Percentiles rank a stretch among this genome's conserved stretches.
phyloP scores from a whole-genome alignment of 2,329 filamentous ascomycete species.

The Cladorrhinum sp. region DNA sequence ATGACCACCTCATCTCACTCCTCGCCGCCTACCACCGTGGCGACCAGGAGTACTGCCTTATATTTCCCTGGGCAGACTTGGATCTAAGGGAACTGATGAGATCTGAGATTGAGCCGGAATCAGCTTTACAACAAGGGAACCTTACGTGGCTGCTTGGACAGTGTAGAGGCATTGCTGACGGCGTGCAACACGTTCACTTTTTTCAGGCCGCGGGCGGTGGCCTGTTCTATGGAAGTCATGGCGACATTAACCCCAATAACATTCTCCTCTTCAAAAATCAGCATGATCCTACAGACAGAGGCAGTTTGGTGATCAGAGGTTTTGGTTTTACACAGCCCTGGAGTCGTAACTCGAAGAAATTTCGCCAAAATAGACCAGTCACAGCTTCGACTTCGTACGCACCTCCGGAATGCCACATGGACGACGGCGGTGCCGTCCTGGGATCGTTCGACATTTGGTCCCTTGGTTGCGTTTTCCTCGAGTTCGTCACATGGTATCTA shows the following conservation, averaged over 20 bases:
- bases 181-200: constrained; percentile 6
- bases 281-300: neutral
- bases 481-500: constrained; percentile 14
- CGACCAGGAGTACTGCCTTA: constrained; percentile 11
- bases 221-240: constrained; percentile 12
- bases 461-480: constrained; percentile 17
- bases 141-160: constrained; percentile 5
- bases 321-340: constrained; percentile 19
- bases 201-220: neutral
- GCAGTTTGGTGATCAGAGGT: constrained; percentile 12
- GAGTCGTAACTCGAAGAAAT: too few species aligned
- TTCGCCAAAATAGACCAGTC: too few species aligned
- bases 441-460: constrained; percentile 17
- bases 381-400: too few species aligned
- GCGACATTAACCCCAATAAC: constrained; percentile 19
- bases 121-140: neutral
- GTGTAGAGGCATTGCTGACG: constrained; percentile 10
- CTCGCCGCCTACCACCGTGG: constrained; percentile 9
- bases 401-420: constrained; percentile 15
- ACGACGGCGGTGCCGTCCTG: neutral
- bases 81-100: constrained; percentile 10
- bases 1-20: constrained; percentile 13
- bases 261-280: constrained; percentile 17
- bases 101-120: neutral
- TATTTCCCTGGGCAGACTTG: constrained; percentile 16